These are phyloP conservation scores for Rosellinia necatrix DNA, from an alignment of 2,329 filamentous ascomycete species.

Conservation along the genomic window DNA sequence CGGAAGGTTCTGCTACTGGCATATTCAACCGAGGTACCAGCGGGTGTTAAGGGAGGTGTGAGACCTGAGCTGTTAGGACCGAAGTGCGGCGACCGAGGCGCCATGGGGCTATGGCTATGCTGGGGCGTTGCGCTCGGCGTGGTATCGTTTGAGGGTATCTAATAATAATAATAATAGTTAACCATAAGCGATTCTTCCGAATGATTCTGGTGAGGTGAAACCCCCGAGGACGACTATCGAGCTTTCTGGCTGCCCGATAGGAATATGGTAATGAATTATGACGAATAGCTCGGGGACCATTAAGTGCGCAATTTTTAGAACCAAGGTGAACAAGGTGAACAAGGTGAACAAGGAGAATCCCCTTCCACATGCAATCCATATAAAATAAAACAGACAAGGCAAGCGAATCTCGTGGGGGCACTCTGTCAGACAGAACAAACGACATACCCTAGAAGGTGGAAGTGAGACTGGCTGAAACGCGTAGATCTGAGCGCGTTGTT, in stretches of 20 bases:
- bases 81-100: conserved; percentile 66
- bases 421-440: conserved; percentile 35
- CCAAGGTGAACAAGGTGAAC: not conserved
- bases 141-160: conserved; percentile 66
- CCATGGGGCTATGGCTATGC: conserved; percentile 67
- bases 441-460: conserved; percentile 78
- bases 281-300: not conserved
- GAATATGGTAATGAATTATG: not conserved
- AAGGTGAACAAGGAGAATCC: no score
- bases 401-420: not conserved
- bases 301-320: not conserved
- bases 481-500: conserved; percentile 82
- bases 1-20: conserved; percentile 30
- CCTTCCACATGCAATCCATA: not conserved
- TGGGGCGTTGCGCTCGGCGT: conserved; percentile 64
- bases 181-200: conserved; percentile 5
- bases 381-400: conserved; percentile 1
- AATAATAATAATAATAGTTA: conserved; percentile 40
- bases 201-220: not conserved
- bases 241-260: no score
- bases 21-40: conserved; percentile 64
- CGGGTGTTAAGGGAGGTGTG: conserved; percentile 86
- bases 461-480: conserved; percentile 90
- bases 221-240: not conserved
- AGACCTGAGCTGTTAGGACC: conserved; percentile 72